phyloP scores from a whole-genome alignment of 176 grass and related monocot genomes.

The Ananas comosus region DNA sequence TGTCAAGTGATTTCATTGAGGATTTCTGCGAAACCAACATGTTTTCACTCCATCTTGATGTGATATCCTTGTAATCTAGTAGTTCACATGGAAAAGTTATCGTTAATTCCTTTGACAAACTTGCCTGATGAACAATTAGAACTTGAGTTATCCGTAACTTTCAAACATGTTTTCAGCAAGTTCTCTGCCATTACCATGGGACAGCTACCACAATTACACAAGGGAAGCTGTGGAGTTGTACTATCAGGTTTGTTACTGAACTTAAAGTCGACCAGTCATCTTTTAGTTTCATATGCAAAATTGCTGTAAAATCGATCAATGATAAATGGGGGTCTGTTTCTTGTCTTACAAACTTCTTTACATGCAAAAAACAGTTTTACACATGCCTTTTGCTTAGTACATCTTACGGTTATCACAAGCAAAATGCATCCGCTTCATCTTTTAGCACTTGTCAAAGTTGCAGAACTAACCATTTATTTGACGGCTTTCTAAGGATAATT shows the following conservation, averaged over 20 bases:
- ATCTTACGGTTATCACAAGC: no score
- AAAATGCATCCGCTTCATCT: no score
- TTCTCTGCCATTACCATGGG: conserved; percentile 78
- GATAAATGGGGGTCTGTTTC: neutral
- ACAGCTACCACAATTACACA: conserved; percentile 61
- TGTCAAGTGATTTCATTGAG: conserved; percentile 93
- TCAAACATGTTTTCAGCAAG: conserved; percentile 77
- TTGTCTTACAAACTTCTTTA: neutral
- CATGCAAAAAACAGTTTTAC: neutral
- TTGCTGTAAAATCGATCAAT: neutral
- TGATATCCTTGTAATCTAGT: conserved; percentile 66
- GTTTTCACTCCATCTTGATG: conserved; percentile 54
- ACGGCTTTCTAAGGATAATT: neutral
- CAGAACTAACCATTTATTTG: neutral
- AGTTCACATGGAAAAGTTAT: conserved; percentile 5
- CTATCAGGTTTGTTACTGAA: conserved; percentile 50
- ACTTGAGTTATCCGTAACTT: conserved; percentile 37
- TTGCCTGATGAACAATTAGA: neutral
- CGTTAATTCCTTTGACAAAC: neutral
- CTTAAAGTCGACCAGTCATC: neutral
- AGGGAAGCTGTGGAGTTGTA: conserved; percentile 74
- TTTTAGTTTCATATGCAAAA: neutral
- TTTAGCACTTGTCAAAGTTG: neutral
- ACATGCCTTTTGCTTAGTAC: no score
- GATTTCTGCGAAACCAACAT: conserved; percentile 69